Evolutionary conservation across 345 rosid genomes (phyloP).

Genomic region (Camelina laxa): DNA sequence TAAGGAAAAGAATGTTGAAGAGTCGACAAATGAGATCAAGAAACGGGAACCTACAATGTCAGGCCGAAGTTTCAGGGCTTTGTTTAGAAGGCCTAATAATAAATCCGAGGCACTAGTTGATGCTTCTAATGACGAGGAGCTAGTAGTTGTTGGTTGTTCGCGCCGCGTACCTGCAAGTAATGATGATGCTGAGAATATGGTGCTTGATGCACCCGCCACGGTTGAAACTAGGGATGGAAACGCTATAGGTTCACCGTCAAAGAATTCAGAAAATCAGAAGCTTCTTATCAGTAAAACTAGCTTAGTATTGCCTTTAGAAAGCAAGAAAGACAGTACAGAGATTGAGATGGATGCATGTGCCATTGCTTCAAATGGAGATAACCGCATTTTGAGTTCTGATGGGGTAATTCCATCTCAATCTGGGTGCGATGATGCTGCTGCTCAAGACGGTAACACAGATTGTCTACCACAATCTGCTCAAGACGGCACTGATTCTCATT

Average conservation of each 20-base stretch:
- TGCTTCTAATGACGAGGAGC: conserved; percentile 38
- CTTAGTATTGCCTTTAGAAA: conserved; percentile 44
- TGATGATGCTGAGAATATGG: conserved; percentile 30
- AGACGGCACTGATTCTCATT: conserved; percentile 28
- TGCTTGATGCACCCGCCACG: conserved; percentile 26
- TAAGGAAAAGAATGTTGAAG: conserved; percentile 47
- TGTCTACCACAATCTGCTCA: conserved; percentile 34
- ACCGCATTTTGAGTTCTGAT: conserved; percentile 32
- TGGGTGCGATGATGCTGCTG: conserved; percentile 25
- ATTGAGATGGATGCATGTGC: conserved; percentile 47
- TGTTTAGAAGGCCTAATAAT: conserved; percentile 46
- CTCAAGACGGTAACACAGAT: conserved; percentile 33
- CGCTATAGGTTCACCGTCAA: conserved; percentile 22
- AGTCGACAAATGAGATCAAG: conserved; percentile 47
- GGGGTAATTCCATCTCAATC: conserved; percentile 39
- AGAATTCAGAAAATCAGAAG: conserved; percentile 39
- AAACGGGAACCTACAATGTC: conserved; percentile 40
- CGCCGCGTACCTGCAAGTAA: conserved; percentile 36
- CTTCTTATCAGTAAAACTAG: conserved; percentile 39
- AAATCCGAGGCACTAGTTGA: conserved; percentile 34
- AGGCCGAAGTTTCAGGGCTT: conserved; percentile 56
- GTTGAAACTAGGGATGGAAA: conserved; percentile 11
- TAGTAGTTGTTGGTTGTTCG: conserved; percentile 38
- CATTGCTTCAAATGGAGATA: conserved; percentile 40
- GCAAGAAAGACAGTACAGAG: conserved; percentile 49